Base-by-base conservation (phyloP, 2,329 filamentous ascomycete genomes). In the Talaromyces islandicus region DNA sequence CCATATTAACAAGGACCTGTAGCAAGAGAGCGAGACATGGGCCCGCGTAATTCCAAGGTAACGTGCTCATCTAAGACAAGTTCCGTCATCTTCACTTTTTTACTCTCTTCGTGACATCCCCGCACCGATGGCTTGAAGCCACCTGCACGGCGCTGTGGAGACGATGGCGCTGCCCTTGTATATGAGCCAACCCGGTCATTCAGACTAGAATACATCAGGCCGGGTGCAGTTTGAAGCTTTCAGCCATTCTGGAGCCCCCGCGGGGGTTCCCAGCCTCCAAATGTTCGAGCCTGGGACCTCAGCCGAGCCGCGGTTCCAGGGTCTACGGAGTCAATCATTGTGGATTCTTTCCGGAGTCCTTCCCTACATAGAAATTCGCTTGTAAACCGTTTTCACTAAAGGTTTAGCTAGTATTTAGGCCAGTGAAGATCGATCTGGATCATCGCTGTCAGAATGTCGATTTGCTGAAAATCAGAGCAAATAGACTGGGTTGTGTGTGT, bases 371-470 rank as follows among this genome's bases (percentile, higher is more conserved):
- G 41, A 24, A 9, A 24, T 46, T 11, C 11, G 12, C 0, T 24
- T 24, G 43, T 46, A 46, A 19, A 46, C n/a, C 43, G 21, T 46
- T 19, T 6, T 24, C 43, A 46, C 19, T 24, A 46, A 24, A 46
- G 11, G 19, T 46, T 12, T 35, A 4, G 11, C 4, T 21, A 24
- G 41, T 10, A 46, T 24, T 24, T 46, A 46, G 19, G 14, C 43
- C n/a, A 46, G 11, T 60, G 7, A 54, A 64, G 52, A 66, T 56
- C 30, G 63, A 66, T 66, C 63, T 38, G 41, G 29, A 64, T 65
- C 30, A 64, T 61, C 25, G 58, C 63, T 54, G 63, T 57, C 54
- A 60, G 35, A 60, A 48, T 11, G 27, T 35, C 43, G 25, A 24
- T 57, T 57, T 27, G 24, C 41, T 27, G 5, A 19, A 24, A 46